Base-by-base conservation (phyloP, 2,329 filamentous ascomycete species). In the Cordyceps farinosa region DNA sequence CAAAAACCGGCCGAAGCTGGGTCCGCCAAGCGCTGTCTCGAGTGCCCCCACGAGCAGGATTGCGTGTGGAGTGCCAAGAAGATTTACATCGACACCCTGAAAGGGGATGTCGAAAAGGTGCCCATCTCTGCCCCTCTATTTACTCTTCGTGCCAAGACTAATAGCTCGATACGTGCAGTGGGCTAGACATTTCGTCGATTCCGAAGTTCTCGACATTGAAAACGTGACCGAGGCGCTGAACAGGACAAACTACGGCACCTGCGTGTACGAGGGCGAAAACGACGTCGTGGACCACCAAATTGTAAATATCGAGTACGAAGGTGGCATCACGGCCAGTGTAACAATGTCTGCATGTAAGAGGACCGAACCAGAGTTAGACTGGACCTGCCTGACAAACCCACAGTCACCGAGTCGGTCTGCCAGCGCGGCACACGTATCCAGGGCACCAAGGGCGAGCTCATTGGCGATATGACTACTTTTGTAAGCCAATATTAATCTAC, bases 51-150 rank as follows among this genome's bases (percentile, higher is more conserved):
- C 27, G 65, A 66, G 38, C 52, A 62, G 7, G 40, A 65, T n/a
- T 66, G 65, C 42, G 61, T 65, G 13, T 66, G 65, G 65, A 66
- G 65, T 34, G 65, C 65, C 22, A 66, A 65, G 63, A 66, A 66
- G 63, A 62, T 66, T 27, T 66, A 66, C n/a, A 57, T 66, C 22
- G 65, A 66, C 22, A 65, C 63, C 22, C 44, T 66, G 47, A 17
- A 66, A 42, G 50, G 62, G 5, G 44, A 65, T 7, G 61, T 53
- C 7, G 63, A 65, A 52, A 65, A 66, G 52, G 65, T 66, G 11
- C 34, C 27, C 4, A 11, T 27, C 47, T 45, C 9, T 36, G 8
- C 10, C 27, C 50, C 22, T n/a, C n/a, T 15, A 7, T 11, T 50
- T 42, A 10, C 8, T 10, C 11, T 34, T 17, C 0, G 22, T 2